Base-by-base conservation (phyloP, 768 basidiomycete genomes). In the Tulasnella sp. region DNA sequence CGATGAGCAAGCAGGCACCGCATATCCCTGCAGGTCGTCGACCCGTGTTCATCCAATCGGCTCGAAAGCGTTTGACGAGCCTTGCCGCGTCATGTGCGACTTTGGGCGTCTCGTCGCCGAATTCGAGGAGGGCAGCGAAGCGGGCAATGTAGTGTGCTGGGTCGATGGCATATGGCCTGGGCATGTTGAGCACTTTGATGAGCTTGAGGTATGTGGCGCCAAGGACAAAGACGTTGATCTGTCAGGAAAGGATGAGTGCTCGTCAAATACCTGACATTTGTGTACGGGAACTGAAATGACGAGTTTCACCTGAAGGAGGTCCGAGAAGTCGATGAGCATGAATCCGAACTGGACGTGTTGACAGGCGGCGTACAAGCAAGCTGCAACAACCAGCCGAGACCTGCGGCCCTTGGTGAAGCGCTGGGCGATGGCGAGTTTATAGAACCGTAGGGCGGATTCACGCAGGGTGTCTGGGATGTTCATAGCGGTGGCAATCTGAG, bases 251-350 rank as follows among this genome's bases (percentile, higher is more conserved):
- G 24, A n/a, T 48, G 22, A 61, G 29, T 4, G 27, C 15, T 22
- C 45, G 46, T 19, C 17, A 25, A 12, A 60, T 17, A 22, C 48
- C 34, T 38, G 11, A 22, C 3, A 17, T 42, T 38, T 7, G 25
- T n/a, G 27, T 62, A 31, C 30, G 17, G 8, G 8, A 69, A n/a
- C n/a, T n/a, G n/a, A n/a, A n/a, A n/a, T n/a, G n/a, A n/a, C n/a
- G n/a, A n/a, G n/a, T n/a, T n/a, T 62, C 64, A 87, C 93, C 75
- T 91, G 87, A 2, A 99, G 79, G 42, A 93, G 75, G 68, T 98
- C 94, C n/a, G 91, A 91, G 66, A 99, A 98, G 72, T 99, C 96
- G 63, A 99, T 98, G 24, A 99, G 81, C 96, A 98, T 98, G 70
- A 93, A 89, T 59, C 85, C 90, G 53, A 89, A 91, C 71, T 94